Evolutionary conservation across 2,329 filamentous ascomycete species (phyloP).

Genomic region (Fusarium dimerum): DNA sequence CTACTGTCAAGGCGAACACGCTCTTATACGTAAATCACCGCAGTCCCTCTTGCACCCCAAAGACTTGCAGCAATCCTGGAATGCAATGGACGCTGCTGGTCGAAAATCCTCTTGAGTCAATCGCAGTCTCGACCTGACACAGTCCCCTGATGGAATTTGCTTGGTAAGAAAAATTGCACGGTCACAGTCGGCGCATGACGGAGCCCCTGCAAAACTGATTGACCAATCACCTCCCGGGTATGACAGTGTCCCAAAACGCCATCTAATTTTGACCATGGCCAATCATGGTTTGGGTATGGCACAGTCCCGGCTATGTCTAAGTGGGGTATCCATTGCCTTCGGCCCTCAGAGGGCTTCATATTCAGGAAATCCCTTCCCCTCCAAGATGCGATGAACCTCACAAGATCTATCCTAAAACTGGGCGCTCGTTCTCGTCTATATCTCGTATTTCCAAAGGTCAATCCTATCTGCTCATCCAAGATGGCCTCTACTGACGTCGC

Average conservation of each 20-base stretch:
- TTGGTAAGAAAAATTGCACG: background rate
- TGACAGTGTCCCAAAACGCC: slow-evolving; percentile 3
- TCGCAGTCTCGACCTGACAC: background rate
- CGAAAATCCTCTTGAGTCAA: background rate
- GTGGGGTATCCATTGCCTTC: background rate
- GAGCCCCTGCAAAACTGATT: background rate
- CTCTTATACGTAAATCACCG: background rate
- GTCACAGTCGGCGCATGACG: background rate
- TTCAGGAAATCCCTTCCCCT: background rate
- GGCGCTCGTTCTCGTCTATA: background rate
- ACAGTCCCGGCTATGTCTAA: background rate
- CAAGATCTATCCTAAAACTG: background rate
- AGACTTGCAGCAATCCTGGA: background rate
- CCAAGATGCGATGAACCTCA: background rate
- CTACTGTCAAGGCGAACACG: background rate
- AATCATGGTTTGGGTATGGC: background rate
- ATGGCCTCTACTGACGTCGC: slow-evolving; percentile 3
- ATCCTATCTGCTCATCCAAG: slow-evolving; percentile 33
- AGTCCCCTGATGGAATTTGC: background rate
- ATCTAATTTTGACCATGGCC: background rate
- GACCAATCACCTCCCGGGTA: slow-evolving; percentile 1
- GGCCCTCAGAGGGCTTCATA: background rate
- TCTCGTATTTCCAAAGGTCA: background rate
- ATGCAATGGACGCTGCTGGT: background rate
- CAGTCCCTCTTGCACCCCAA: background rate